Evolutionary conservation across 495 filamentous ascomycete species (phyloP), one percentile per base, ranked within the genome.

Genomic region (Hypomontagnella monticulosa): DNA sequence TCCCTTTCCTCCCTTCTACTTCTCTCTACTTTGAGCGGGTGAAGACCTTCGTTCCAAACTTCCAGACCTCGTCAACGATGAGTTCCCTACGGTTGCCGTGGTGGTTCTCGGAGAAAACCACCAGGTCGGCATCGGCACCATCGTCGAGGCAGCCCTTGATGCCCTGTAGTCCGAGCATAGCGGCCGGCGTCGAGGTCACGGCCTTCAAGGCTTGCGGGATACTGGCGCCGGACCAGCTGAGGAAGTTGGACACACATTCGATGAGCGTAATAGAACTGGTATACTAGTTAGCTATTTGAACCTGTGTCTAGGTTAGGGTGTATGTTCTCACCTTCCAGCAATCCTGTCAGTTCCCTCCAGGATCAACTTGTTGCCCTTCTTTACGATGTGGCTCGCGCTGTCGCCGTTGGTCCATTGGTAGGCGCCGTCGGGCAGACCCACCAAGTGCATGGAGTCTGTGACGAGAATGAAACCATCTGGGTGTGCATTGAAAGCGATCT

Each of bases 321-420:
- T 7, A 33, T 15, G 36, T 16, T 9, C 78, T 73, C 43, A 84
- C 82, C 81, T 84, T 61, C 88, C 91, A 2, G 91, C 91, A 73
- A 94, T 91, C 63, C 84, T 88, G 48, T 89, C 84, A 1, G 84
- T 87, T 0, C 86, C 89, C 74, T 92, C 87, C 0, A 92, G 76
- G 3, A 87, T 88, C 46, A 94, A 70, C 27, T 87, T 80, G 0
- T 83, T 76, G 0, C 90, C 91, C 37, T 80, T 84, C 77, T 94
- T 93, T 12, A 87, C 73, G 32, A 81, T 79, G 37, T 63, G 73
- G 8, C 78, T 71, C 65, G 89, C 88, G 4, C 80, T 79, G 62
- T 89, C 87, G 14, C 91, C 91, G 68, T 94, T 93, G 3, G 85
- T 91, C 90, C 90, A 93, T 55, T 85, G 82, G 63, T 94, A 93